Percentiles rank a stretch among this genome's conserved stretches.
Evolutionary conservation across 2,329 filamentous ascomycete species (phyloP).

Genomic region (Fusarium drepaniforme): DNA sequence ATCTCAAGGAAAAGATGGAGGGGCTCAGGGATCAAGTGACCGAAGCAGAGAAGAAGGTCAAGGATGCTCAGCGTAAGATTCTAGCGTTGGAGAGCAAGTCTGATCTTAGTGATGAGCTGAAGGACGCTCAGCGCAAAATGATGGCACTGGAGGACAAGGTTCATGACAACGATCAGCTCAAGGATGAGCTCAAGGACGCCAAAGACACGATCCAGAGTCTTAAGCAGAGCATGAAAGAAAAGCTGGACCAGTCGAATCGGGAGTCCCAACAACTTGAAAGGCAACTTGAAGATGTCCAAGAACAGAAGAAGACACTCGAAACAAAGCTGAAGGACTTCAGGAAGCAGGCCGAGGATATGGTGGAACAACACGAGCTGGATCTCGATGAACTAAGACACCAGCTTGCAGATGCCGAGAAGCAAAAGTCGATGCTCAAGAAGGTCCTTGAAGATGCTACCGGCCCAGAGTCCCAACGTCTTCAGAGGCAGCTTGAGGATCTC

Average conservation of each 20-base stretch:
- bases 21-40: constrained; percentile 68
- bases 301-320: not conserved
- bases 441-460: not conserved
- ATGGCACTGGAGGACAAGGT: not conserved
- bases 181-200: not conserved
- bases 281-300: constrained; percentile 63
- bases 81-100: not conserved
- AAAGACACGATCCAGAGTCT: constrained; percentile 46
- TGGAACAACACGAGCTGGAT: not conserved
- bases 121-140: not conserved
- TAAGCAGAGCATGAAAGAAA: constrained; percentile 69
- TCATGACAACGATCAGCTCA: not conserved
- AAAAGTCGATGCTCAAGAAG: not conserved
- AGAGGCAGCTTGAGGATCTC: constrained; percentile 66
- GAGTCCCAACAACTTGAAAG: constrained; percentile 64
- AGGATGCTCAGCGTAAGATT: constrained; percentile 49
- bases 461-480: constrained; percentile 61
- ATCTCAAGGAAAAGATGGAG: constrained; percentile 52
- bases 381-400: not conserved
- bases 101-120: not conserved
- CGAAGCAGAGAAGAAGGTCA: constrained; percentile 66
- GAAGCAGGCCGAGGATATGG: not conserved
- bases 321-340: not conserved
- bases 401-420: not conserved
- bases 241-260: constrained; percentile 67